phyloP scores from a whole-genome alignment of 2,329 filamentous ascomycete genomes.

The Scedosporium boydii region DNA sequence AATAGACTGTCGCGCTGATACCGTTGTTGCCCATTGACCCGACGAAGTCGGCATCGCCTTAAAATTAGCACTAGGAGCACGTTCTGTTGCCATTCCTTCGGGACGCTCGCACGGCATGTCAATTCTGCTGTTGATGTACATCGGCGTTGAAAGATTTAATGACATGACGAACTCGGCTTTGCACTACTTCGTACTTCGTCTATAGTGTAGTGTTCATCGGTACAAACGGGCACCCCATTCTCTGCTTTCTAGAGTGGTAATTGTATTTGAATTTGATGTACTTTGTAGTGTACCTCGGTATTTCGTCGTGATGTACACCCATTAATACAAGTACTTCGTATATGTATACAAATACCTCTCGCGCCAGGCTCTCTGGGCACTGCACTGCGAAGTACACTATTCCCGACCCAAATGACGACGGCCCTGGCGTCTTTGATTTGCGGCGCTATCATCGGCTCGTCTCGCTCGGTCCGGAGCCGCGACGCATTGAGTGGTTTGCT shows the following conservation, averaged over 20 bases:
- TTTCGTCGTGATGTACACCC: no score
- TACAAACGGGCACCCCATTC: neutral
- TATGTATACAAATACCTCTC: no score
- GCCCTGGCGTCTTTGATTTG: neutral
- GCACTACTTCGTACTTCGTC: no score
- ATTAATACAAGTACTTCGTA: no score
- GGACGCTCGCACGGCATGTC: neutral
- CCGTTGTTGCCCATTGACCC: no score
- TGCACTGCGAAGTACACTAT: neutral
- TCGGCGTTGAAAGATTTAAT: neutral
- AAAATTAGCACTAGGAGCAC: no score
- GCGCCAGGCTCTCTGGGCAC: neutral
- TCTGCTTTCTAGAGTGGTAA: neutral
- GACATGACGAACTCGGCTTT: neutral
- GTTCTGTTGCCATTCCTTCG: no score
- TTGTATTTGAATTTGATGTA: no score
- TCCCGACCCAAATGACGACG: neutral
- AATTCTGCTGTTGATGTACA: neutral
- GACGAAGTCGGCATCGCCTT: no score
- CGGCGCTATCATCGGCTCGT: slow-evolving; percentile 2
- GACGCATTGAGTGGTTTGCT: neutral
- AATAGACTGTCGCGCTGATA: no score
- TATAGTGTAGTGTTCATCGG: no score
- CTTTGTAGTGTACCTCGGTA: no score
- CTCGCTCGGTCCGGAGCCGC: slow-evolving; percentile 7